These are phyloP conservation scores for Pythium graminicola DNA, from an alignment of 352 stramenopile species.

Conservation along the genomic window DNA sequence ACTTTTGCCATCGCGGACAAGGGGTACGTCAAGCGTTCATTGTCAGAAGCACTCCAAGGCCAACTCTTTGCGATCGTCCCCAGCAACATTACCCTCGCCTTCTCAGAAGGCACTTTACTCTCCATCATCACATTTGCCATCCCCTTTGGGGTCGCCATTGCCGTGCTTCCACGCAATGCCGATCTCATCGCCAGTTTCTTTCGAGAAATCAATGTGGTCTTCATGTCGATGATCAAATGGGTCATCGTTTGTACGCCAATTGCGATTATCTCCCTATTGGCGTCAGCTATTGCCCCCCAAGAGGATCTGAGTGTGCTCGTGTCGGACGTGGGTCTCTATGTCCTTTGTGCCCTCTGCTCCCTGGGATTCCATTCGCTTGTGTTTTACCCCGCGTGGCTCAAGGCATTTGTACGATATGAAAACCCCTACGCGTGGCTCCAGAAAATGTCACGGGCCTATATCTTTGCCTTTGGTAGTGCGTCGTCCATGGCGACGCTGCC, in stretches of 20 bases:
- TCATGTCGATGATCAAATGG: slow-evolving; percentile 62
- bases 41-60: slow-evolving; percentile 62
- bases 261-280: slow-evolving; percentile 67
- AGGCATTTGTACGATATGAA: slow-evolving; percentile 39
- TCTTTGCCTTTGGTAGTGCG: slow-evolving; percentile 71
- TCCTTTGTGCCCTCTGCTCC: slow-evolving; percentile 35
- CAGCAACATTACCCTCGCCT: slow-evolving; percentile 56
- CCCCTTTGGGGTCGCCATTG: slow-evolving; percentile 52
- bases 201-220: slow-evolving; percentile 52
- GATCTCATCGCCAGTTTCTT: slow-evolving; percentile 61
- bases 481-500: slow-evolving; percentile 78
- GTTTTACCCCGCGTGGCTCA: slow-evolving; percentile 50
- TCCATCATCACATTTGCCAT: slow-evolving; percentile 73
- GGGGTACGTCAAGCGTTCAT: slow-evolving; percentile 36
- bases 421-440: slow-evolving; percentile 65
- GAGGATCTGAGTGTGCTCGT: slow-evolving; percentile 34
- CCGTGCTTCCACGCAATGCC: slow-evolving; percentile 46
- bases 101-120: slow-evolving; percentile 45
- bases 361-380: slow-evolving; percentile 42
- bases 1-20: slow-evolving; percentile 35
- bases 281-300: slow-evolving; percentile 51
- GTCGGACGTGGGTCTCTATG: slow-evolving; percentile 42
- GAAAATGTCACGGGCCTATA: slow-evolving; percentile 58
- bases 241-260: slow-evolving; percentile 60
- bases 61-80: slow-evolving; percentile 60